These are phyloP conservation scores for Rhytidiadelphus loreus DNA, from an alignment of 225 moss, liverwort and hornwort genomes.

Conservation along the genomic window DNA sequence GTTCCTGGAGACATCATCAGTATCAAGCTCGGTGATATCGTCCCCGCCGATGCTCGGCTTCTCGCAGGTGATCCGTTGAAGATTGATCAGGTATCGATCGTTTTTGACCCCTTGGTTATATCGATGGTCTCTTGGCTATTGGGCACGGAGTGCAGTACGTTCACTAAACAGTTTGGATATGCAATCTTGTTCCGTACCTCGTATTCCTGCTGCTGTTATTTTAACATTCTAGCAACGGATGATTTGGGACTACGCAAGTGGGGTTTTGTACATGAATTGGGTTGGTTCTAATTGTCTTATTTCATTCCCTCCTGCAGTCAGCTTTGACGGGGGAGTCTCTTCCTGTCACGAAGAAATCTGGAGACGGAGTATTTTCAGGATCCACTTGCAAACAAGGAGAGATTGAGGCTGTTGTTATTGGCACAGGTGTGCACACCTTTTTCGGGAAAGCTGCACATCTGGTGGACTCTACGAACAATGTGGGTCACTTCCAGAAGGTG, in stretches of 20 bases:
- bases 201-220: neutral
- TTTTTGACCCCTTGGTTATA: neutral
- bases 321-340: constrained; percentile 46
- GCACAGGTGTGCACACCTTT: constrained; percentile 55
- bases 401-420: constrained; percentile 55
- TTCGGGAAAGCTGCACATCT: constrained; percentile 66
- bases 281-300: neutral
- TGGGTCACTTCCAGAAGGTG: constrained; percentile 63
- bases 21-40: constrained; percentile 43
- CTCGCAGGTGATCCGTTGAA: constrained; percentile 37
- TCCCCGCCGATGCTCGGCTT: constrained; percentile 37
- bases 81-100: constrained; percentile 24
- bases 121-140: neutral
- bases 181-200: neutral
- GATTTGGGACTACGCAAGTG: neutral
- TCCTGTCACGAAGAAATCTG: constrained; percentile 43
- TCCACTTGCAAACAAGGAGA: constrained; percentile 59
- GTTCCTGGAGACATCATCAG: constrained; percentile 48
- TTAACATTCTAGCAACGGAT: neutral
- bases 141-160: neutral
- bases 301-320: constrained; percentile 14
- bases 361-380: constrained; percentile 37
- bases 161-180: neutral
- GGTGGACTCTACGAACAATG: constrained; percentile 63
- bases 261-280: neutral